Evolutionary conservation across 176 grass and related monocot species (phyloP).

Genomic region (Tillandsia leiboldiana): DNA sequence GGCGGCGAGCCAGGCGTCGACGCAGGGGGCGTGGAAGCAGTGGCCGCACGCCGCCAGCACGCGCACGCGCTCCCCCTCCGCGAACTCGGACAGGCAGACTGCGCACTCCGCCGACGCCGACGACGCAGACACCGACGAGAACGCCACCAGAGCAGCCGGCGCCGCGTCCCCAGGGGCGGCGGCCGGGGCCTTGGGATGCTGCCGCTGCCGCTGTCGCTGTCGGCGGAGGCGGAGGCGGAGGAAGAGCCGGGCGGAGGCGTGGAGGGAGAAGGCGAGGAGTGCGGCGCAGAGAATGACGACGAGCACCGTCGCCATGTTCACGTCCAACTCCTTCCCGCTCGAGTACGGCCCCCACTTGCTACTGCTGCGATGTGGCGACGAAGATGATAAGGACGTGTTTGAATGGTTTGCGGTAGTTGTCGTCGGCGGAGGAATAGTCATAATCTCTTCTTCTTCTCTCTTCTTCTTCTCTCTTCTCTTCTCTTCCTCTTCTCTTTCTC

Average conservation of each 20-base stretch:
- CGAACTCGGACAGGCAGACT: background rate
- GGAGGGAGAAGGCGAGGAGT: slow-evolving; percentile 73
- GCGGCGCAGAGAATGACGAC: slow-evolving; percentile 68
- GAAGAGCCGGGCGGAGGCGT: slow-evolving; percentile 56
- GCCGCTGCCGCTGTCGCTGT: slow-evolving; percentile 16
- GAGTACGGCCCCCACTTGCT: slow-evolving; percentile 53
- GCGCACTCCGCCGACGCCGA: background rate
- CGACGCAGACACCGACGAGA: slow-evolving; percentile 2
- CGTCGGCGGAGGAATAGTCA: too few species aligned
- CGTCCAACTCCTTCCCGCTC: slow-evolving; percentile 59
- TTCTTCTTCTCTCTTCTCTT: too few species aligned
- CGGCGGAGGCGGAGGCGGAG: slow-evolving; percentile 23
- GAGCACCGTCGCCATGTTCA: slow-evolving; percentile 85
- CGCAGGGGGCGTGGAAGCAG: slow-evolving; percentile 26
- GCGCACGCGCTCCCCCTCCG: slow-evolving; percentile 19
- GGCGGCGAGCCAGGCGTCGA: slow-evolving; percentile 15
- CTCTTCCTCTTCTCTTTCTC: too few species aligned
- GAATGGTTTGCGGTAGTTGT: too few species aligned
- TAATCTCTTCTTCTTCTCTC: too few species aligned
- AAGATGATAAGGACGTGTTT: too few species aligned
- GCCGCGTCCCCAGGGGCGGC: slow-evolving; percentile 21
- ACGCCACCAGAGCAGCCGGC: slow-evolving; percentile 17
- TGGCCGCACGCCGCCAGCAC: slow-evolving; percentile 23
- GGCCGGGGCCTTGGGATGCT: slow-evolving; percentile 20
- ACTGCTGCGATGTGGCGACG: too few species aligned